Percentiles rank a stretch among this genome's conserved stretches.
Evolutionary conservation across 768 basidiomycete species (phyloP).

Genomic region (Leccinum imitatum): DNA sequence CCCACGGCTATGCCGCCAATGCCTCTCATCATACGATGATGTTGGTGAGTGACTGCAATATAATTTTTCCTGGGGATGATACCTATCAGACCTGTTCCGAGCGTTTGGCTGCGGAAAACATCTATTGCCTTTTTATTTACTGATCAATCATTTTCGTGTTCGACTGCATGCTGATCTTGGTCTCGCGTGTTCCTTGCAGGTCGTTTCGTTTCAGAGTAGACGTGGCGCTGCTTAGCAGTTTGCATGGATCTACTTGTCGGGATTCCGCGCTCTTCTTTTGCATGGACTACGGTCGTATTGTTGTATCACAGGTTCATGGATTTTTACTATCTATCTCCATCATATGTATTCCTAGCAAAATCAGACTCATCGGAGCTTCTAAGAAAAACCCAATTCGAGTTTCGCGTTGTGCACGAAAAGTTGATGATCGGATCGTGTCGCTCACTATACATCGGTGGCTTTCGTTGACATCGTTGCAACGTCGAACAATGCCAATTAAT

Average conservation of each 20-base stretch:
- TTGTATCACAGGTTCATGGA: slow-evolving; percentile 14
- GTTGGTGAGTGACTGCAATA: slow-evolving; percentile 23
- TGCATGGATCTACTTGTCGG: neutral
- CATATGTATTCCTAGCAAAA: slow-evolving; percentile 16
- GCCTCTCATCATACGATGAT: slow-evolving; percentile 22
- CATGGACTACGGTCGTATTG: slow-evolving; percentile 17
- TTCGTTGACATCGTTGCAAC: neutral
- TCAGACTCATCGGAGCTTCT: neutral
- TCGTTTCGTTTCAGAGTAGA: neutral
- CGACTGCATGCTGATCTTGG: slow-evolving; percentile 11
- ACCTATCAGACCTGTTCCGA: slow-evolving; percentile 81
- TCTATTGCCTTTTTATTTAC: slow-evolving; percentile 63
- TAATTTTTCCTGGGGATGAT: slow-evolving; percentile 49
- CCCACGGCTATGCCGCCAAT: slow-evolving; percentile 62
- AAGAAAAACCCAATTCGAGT: neutral
- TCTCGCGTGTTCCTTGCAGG: slow-evolving; percentile 8
- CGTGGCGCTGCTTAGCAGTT: neutral
- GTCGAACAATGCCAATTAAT: neutral
- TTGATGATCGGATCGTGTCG: neutral
- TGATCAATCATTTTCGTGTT: slow-evolving; percentile 10
- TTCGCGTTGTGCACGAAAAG: neutral
- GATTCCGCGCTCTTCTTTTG: neutral
- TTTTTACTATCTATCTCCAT: neutral
- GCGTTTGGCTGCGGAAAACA: slow-evolving; percentile 51
- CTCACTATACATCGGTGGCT: neutral